phyloP scores from a whole-genome alignment of 306 rosid genomes.

The Acacia acuminata region DNA sequence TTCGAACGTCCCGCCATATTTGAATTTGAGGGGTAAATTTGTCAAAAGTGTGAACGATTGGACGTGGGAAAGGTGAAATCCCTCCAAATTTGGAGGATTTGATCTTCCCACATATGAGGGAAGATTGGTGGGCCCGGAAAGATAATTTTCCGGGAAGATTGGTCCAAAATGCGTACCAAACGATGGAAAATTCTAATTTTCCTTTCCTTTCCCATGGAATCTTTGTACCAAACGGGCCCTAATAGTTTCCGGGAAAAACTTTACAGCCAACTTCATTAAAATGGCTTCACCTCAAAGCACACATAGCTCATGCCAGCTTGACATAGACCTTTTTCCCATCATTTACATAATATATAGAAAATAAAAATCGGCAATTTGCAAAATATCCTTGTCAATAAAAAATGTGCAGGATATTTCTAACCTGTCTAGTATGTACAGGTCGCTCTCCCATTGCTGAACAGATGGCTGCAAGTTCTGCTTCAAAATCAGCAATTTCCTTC shows the following conservation, averaged over 20 bases:
- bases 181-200: too few species aligned
- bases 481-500: conserved; percentile 91
- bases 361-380: conserved; percentile 9
- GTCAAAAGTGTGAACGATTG: too few species aligned
- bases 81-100: too few species aligned
- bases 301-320: background rate
- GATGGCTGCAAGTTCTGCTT: conserved; percentile 89
- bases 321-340: background rate
- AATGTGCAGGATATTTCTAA: conserved; percentile 31
- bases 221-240: too few species aligned
- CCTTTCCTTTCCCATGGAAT: too few species aligned
- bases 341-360: background rate
- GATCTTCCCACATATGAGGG: too few species aligned
- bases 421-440: conserved; percentile 90
- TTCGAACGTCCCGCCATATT: too few species aligned
- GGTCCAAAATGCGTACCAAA: too few species aligned
- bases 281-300: background rate
- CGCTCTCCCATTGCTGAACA: conserved; percentile 98
- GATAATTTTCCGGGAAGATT: too few species aligned
- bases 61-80: too few species aligned
- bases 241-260: background rate
- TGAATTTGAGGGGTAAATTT: too few species aligned
- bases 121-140: too few species aligned
- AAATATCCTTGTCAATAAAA: conserved; percentile 5
- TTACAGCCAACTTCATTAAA: background rate